Evolutionary conservation across 1,284 basidiomycete species (phyloP).

Genomic region (Marasmius fiardii): DNA sequence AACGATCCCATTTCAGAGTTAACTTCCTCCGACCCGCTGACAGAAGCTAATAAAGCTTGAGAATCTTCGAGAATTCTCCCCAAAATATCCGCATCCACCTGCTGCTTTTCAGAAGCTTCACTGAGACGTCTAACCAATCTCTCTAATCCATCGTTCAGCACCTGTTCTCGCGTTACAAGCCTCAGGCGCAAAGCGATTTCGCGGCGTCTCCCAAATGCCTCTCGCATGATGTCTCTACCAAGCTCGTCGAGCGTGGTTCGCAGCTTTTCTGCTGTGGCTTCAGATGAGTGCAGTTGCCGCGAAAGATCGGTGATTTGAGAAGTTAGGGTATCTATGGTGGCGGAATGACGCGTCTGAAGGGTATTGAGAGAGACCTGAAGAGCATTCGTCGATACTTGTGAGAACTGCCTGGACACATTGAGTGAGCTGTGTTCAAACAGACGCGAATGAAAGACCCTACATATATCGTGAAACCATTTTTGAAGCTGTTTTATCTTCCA

Average conservation of each 20-base stretch:
- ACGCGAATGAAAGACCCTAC: conserved; percentile 37
- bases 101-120: conserved; percentile 33
- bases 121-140: conserved; percentile 51
- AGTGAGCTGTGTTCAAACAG: conserved; percentile 4
- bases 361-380: conserved; percentile 66
- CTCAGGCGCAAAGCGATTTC: conserved; percentile 71
- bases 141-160: conserved; percentile 49
- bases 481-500: conserved; percentile 77
- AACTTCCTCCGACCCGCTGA: conserved; percentile 20
- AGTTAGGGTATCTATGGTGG: conserved; percentile 58
- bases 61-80: conserved; percentile 45
- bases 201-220: conserved; percentile 70
- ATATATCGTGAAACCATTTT: conserved; percentile 89
- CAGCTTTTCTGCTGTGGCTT: conserved; percentile 40
- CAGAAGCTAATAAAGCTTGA: conserved; percentile 39
- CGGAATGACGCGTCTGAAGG: conserved; percentile 57
- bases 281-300: conserved; percentile 37
- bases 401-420: conserved; percentile 65
- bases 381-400: conserved; percentile 71
- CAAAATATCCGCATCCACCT: conserved; percentile 25
- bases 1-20: conserved; percentile 40
- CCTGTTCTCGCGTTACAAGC: conserved; percentile 68
- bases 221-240: conserved; percentile 69
- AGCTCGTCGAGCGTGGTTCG: conserved; percentile 69
- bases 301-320: conserved; percentile 43